Evolutionary conservation across 2,329 filamentous ascomycete species (phyloP).

Genomic region (Pyricularia sp.): DNA sequence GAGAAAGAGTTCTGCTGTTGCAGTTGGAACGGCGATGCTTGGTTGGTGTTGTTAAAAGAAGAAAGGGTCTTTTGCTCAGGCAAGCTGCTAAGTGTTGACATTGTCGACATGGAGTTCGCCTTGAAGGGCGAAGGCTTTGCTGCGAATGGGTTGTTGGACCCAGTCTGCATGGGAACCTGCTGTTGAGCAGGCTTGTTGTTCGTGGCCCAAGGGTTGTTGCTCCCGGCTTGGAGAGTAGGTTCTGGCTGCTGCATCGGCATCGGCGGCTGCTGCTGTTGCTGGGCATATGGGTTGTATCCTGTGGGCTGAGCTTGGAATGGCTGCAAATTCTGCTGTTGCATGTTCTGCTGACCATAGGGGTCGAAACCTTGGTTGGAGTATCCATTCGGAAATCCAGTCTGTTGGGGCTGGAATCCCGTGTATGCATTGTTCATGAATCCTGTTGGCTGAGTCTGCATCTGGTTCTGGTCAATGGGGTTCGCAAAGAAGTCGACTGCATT

Average conservation of each 20-base stretch:
- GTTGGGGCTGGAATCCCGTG: constrained; percentile 36
- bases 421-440: constrained; percentile 51
- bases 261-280: constrained; percentile 31
- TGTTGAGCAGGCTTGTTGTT: constrained; percentile 46
- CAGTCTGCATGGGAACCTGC: constrained; percentile 73
- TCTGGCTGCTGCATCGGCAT: constrained; percentile 35
- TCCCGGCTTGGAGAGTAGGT: constrained; percentile 58
- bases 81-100: constrained; percentile 61
- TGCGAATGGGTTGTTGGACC: constrained; percentile 96
- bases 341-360: constrained; percentile 46
- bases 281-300: constrained; percentile 20
- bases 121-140: constrained; percentile 46
- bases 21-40: constrained; percentile 25
- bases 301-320: constrained; percentile 30
- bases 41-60: constrained; percentile 31
- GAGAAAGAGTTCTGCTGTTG: constrained; percentile 19
- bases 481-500: constrained; percentile 94
- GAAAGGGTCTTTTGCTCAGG: constrained; percentile 73
- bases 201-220: constrained; percentile 87
- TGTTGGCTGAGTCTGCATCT: constrained; percentile 66
- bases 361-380: constrained; percentile 59
- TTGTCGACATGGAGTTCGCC: constrained; percentile 49
- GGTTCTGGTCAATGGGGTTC: constrained; percentile 73
- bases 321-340: constrained; percentile 27
- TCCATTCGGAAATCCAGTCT: constrained; percentile 46